A percentile compares a stretch with the other conserved stretches of the same genome.
Conservation (phyloP, 345 rosid genomes). For the Populus tremula region DNA sequence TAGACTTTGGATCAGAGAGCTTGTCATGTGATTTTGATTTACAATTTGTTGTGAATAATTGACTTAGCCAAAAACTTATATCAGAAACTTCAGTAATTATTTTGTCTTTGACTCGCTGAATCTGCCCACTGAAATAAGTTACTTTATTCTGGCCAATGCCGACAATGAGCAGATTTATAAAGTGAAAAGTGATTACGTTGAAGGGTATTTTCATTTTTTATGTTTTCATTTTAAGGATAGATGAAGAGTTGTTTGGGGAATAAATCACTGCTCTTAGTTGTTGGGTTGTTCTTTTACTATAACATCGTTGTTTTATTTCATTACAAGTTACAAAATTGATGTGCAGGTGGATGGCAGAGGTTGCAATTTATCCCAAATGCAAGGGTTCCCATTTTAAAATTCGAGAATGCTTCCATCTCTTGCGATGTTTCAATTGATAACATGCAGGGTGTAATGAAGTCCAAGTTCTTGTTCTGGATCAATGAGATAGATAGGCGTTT, state of each 20-base stretch:
- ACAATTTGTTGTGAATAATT: not conserved
- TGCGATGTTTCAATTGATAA: slow-evolving; percentile 88
- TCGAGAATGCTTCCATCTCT: slow-evolving; percentile 56
- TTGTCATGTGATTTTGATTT: not conserved
- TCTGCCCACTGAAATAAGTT: not conserved
- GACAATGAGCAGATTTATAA: not conserved
- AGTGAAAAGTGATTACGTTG: too few species aligned
- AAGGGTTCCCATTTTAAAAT: slow-evolving; percentile 79
- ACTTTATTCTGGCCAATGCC: not conserved
- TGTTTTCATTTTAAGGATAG: not conserved
- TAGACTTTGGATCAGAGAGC: not conserved
- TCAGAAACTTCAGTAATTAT: not conserved
- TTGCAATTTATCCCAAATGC: slow-evolving; percentile 60
- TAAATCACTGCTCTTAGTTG: slow-evolving; percentile 1
- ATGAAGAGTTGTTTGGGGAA: not conserved
- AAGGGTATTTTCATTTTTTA: too few species aligned
- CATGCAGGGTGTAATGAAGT: slow-evolving; percentile 66
- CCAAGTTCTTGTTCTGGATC: slow-evolving; percentile 78
- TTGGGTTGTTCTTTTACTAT: slow-evolving; percentile 4
- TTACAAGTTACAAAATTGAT: not conserved
- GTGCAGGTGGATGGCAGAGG: slow-evolving; percentile 52
- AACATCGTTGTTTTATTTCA: not conserved
- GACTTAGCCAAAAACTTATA: not conserved
- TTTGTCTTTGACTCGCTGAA: not conserved
- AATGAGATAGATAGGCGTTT: slow-evolving; percentile 75